phyloP scores from a whole-genome alignment of 257 asterid species.

The Solanum sejunctum region DNA sequence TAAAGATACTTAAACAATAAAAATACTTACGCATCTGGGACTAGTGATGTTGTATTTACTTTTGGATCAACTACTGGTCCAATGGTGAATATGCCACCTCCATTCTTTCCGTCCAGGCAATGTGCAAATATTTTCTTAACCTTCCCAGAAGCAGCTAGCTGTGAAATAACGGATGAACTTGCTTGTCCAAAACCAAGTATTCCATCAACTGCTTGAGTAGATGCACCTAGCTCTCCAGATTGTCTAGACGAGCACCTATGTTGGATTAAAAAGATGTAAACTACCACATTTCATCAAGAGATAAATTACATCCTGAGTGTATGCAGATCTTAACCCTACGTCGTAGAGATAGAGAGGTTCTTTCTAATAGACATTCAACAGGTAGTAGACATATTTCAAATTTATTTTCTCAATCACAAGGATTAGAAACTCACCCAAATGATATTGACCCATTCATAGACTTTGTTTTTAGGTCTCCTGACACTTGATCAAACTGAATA shows the following conservation, averaged over 20 bases:
- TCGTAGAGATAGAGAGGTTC: background rate
- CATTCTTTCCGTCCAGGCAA: constrained; percentile 41
- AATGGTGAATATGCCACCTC: constrained; percentile 61
- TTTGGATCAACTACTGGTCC: constrained; percentile 52
- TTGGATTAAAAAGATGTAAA: constrained; percentile 15
- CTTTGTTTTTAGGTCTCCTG: constrained; percentile 29
- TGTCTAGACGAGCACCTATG: constrained; percentile 56
- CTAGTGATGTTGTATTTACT: constrained; percentile 29
- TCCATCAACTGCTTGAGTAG: constrained; percentile 55
- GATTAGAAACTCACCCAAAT: constrained; percentile 35
- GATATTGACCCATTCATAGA: constrained; percentile 34
- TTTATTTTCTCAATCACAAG: background rate
- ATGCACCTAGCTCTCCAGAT: constrained; percentile 30
- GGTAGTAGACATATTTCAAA: background rate
- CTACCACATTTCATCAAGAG: background rate
- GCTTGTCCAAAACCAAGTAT: constrained; percentile 61
- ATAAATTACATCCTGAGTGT: background rate
- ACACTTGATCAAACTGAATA: constrained; percentile 32
- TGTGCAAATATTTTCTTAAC: constrained; percentile 47
- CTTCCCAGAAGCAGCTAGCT: constrained; percentile 42
- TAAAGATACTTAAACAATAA: background rate
- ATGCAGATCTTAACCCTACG: background rate
- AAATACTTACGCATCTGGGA: constrained; percentile 34
- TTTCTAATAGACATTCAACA: background rate
- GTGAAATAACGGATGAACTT: constrained; percentile 50